Evolutionary conservation across 495 filamentous ascomycete species (phyloP), one percentile per base, ranked within the genome.

Genomic region (Aspergillus homomorphus): DNA sequence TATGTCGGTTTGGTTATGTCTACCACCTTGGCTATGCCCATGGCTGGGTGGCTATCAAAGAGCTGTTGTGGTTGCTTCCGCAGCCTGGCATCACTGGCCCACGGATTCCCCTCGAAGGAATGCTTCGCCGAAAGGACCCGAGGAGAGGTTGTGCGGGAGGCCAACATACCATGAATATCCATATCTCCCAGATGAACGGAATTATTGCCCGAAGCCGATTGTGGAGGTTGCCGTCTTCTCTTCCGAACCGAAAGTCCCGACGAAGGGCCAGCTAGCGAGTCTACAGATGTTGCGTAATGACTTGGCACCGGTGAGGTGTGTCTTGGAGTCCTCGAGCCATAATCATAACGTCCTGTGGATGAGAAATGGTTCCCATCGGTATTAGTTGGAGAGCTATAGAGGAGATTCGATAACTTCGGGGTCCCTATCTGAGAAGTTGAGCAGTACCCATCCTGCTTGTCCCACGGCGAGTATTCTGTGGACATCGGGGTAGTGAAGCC

Each of bases 131-230:
- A 69, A 15, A 54, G 50, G 9, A 60, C n/a, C 3, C 44, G 60
- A 24, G 73, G 67, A 9, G 66, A 66, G 10, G 65, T 59, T 18
- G 62, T 60, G 14, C 60, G 59, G 9, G 68, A 69, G 3, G 65
- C 70, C 12, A 76, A 62, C 49, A 62, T 53, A 43, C 64, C 61
- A 4, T 74, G 66, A 24, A 76, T 76, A 15, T 69, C 65, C 54
- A 77, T 58, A 14, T 74, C 70, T 10, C 54, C 66, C 24, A 76
- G 62, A 55, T 76, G 68, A 26, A 73, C 52, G 15, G 69, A 64
- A 24, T 56, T 57, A 24, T 50, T 38, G 22, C 70, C 73, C 2
- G 57, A 23, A 28, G n/a, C 54, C 20, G 43, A 54, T 41, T 45
- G 50, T 51, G 46, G 59, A 61, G 33, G 58, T 16, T 19, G 62